Conservation (phyloP, 139 green algal genomes). For the Chlorella sp. region DNA sequence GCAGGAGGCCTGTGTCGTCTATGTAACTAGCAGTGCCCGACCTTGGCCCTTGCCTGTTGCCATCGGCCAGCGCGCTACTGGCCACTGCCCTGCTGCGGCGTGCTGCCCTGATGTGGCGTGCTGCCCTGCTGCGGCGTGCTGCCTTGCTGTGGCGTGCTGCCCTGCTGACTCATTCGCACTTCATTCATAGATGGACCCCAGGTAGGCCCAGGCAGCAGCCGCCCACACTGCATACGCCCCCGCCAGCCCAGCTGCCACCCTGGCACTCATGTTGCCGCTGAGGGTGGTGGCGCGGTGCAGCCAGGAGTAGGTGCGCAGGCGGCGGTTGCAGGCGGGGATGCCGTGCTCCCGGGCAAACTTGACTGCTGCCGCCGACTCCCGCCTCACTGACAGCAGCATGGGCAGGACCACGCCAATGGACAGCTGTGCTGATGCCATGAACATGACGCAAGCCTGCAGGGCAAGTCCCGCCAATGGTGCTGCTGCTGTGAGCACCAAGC, state of each 20-base stretch:
- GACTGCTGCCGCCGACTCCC: not conserved
- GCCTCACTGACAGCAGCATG: not conserved
- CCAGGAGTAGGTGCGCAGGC: not conserved
- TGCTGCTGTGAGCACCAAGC: no score
- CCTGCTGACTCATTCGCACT: no score
- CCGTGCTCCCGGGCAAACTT: not conserved
- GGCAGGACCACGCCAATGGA: not conserved
- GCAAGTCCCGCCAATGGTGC: no score
- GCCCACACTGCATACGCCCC: not conserved
- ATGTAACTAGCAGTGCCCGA: no score
- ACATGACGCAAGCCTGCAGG: slow-evolving; percentile 6
- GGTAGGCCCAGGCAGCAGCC: not conserved
- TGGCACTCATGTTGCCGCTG: no score
- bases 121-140: no score
- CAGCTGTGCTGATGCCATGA: not conserved
- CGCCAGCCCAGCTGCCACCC: not conserved
- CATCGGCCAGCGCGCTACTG: no score
- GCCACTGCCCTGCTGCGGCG: no score
- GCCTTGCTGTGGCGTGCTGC: no score
- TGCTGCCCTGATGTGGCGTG: no score
- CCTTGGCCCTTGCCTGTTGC: no score
- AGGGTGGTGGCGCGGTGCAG: not conserved
- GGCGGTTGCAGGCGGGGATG: not conserved
- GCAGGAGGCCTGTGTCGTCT: no score
- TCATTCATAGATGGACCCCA: not conserved